These are phyloP conservation scores for Stellera chamaejasme DNA, from an alignment of 345 rosid genomes.

Conservation along the genomic window DNA sequence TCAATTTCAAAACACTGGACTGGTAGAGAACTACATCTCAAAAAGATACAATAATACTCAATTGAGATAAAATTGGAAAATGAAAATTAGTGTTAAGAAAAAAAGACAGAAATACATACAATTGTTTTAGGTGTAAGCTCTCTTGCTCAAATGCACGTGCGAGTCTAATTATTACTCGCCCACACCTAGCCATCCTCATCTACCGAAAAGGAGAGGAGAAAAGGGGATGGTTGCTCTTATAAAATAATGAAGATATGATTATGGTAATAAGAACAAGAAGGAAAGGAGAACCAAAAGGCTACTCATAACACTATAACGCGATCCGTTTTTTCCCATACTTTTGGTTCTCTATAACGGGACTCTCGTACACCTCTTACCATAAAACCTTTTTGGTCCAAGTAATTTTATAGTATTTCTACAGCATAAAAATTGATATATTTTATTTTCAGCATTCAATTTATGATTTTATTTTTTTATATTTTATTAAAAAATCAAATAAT, in stretches of 20 bases:
- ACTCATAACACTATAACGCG: constrained; percentile 46
- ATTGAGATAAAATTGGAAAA: too few relatives aligned
- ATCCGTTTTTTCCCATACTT: constrained; percentile 47
- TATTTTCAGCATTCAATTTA: too few relatives aligned
- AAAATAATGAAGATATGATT: constrained; percentile 12
- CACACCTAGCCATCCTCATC: constrained; percentile 25
- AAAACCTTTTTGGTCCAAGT: constrained; percentile 15
- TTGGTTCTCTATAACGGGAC: constrained; percentile 41
- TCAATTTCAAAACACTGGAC: too few relatives aligned
- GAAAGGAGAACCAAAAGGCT: constrained; percentile 13
- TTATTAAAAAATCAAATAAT: too few relatives aligned
- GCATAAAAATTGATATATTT: too few relatives aligned
- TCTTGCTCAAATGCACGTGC: constrained; percentile 41
- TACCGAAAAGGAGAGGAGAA: constrained; percentile 9
- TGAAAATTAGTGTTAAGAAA: too few relatives aligned
- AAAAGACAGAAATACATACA: too few relatives aligned
- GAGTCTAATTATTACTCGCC: constrained; percentile 46
- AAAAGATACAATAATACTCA: too few relatives aligned
- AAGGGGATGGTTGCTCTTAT: constrained; percentile 12
- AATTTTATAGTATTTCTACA: too few relatives aligned
- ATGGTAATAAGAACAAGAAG: constrained; percentile 6
- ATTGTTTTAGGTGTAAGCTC: too few relatives aligned
- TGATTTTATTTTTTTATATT: too few relatives aligned
- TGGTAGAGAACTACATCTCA: too few relatives aligned
- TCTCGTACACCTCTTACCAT: constrained; percentile 17